Evolutionary conservation across 768 basidiomycete species (phyloP), one percentile per base, ranked within the genome.

Genomic region (Cantharellus cinnabarinus): DNA sequence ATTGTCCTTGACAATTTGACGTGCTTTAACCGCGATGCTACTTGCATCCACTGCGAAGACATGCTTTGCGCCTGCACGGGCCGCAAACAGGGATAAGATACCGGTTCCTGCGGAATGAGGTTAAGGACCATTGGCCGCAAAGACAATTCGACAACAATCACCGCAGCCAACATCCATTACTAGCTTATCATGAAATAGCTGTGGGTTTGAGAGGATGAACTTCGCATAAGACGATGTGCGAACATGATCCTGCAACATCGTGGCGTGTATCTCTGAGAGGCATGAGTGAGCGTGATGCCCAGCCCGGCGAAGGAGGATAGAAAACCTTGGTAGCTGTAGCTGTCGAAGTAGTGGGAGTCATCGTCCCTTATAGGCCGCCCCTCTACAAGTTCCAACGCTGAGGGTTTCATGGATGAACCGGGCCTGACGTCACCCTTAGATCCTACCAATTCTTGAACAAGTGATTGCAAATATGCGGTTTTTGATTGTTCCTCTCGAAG

Each of bases 241-340:
- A 54, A 93, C 87, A 73, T 84, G 84, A 68, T 98, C 94, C 66
- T 89, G 85, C 60, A 98, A 85, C 94, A 98, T 98, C 62, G 89
- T 79, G 39, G 90, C 86, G 67, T 98, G 94, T 56, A 95, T 93
- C 63, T 95, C 89, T 91, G 66, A 29, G 5, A 7, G 56, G 10
- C 10, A 57, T 2, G 37, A 41, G 10, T 5, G 34, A 29, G 3
- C 10, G 4, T 40, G 41, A 20, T 37, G 10, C 3, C n/a, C 14
- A n/a, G 15, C 20, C 38, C 2, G 42, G 3, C 42, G 20, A 10
- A 41, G 2, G 63, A 10, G 1, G 35, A 37, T 10, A 37, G 35
- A 71, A 4, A 56, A 89, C 91, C 93, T 62, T 93, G 93, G 62
- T 80, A 81, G 35, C 76, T 84, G 65, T 98, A 97, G 61, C 85